Percentiles rank a stretch among this genome's conserved stretches.
phyloP scores from a whole-genome alignment of 345 rosid species.

The Alliaria petiolata region DNA sequence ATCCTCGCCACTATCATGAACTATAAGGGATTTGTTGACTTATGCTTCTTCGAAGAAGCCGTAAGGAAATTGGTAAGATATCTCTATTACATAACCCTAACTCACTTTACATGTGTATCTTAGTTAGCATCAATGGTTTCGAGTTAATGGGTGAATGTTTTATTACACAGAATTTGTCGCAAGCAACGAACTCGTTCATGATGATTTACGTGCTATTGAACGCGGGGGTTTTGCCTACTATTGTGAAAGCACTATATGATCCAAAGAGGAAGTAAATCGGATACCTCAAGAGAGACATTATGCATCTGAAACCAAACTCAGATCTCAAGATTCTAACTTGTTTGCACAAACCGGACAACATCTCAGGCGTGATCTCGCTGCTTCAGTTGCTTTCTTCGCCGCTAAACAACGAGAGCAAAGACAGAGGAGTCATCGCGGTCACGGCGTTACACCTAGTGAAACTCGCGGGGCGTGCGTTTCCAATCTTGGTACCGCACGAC shows the following conservation, averaged over 20 bases:
- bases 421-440: constrained; percentile 35
- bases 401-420: constrained; percentile 7
- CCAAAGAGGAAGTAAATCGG: constrained; percentile 49
- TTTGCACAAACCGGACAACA: constrained; percentile 45
- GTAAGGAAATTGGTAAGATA: constrained; percentile 1
- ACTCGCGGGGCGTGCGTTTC: constrained; percentile 43
- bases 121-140: not conserved
- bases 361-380: constrained; percentile 26
- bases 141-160: not conserved
- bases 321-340: constrained; percentile 50
- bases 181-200: constrained; percentile 20
- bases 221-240: constrained; percentile 27
- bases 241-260: constrained; percentile 42
- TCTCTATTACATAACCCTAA: not conserved
- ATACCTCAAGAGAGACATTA: constrained; percentile 39
- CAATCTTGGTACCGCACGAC: constrained; percentile 47
- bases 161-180: constrained; percentile 11
- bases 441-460: constrained; percentile 48
- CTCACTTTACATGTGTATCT: not conserved
- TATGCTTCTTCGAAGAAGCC: constrained; percentile 1
- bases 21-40: constrained; percentile 28
- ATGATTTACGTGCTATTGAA: constrained; percentile 11
- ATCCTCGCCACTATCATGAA: constrained; percentile 29
- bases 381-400: constrained; percentile 29
- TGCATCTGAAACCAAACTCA: constrained; percentile 21